These are phyloP conservation scores for Cucurbita maxima DNA, from an alignment of 306 rosid species.

Conservation along the genomic window DNA sequence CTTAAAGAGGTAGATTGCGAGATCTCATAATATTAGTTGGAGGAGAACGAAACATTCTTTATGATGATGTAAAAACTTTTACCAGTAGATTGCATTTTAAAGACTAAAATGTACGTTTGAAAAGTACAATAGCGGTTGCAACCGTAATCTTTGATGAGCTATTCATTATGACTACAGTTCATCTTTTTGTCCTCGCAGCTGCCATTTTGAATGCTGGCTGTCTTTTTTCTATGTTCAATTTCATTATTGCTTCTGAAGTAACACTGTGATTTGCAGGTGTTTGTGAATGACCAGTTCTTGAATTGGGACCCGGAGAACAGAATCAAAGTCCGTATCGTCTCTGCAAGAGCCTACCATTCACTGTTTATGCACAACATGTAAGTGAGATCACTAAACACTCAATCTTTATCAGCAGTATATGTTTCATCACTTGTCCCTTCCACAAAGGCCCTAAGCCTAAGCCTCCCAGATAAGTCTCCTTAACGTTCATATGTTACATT, in stretches of 20 bases:
- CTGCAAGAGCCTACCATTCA: slow-evolving; percentile 96
- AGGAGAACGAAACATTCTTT: too few relatives aligned
- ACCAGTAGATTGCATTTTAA: too few relatives aligned
- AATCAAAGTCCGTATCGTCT: slow-evolving; percentile 75
- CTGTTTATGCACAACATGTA: slow-evolving; percentile 97
- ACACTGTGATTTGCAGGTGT: slow-evolving; percentile 35
- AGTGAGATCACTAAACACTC: slow-evolving; percentile 16
- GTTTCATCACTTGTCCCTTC: slow-evolving; percentile 5
- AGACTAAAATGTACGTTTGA: too few relatives aligned
- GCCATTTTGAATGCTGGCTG: background rate
- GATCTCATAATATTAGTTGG: too few relatives aligned
- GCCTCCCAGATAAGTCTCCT: slow-evolving; percentile 1
- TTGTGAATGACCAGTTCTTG: slow-evolving; percentile 78
- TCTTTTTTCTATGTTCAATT: background rate
- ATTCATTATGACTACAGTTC: too few relatives aligned
- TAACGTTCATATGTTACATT: slow-evolving; percentile 1
- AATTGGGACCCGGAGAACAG: slow-evolving; percentile 77
- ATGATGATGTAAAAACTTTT: too few relatives aligned
- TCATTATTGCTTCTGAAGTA: background rate
- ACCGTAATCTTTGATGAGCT: background rate
- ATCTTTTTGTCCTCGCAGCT: too few relatives aligned
- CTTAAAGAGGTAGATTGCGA: too few relatives aligned
- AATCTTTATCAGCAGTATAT: slow-evolving; percentile 5
- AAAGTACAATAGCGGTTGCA: too few relatives aligned
- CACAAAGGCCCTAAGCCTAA: slow-evolving; percentile 9